Percentiles rank a stretch among this genome's conserved stretches.
phyloP scores from a whole-genome alignment of 306 rosid genomes.

The Trifolium pratense region DNA sequence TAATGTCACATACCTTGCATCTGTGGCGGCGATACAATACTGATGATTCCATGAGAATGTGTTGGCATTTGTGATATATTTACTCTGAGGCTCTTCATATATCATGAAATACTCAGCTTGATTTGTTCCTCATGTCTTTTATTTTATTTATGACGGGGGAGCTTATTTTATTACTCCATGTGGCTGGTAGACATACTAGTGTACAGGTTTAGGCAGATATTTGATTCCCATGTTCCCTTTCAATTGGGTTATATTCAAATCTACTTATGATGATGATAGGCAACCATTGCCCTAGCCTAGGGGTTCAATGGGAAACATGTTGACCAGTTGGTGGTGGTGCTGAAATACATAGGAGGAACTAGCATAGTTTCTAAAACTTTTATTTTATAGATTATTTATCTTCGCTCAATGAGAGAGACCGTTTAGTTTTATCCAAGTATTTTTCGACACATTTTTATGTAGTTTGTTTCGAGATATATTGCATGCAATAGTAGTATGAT shows the following conservation, averaged over 20 bases:
- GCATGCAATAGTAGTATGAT: too few relatives aligned
- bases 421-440: too few relatives aligned
- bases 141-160: constrained; percentile 51
- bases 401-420: too few relatives aligned
- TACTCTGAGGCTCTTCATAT: constrained; percentile 51
- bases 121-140: constrained; percentile 49
- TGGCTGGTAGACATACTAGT: constrained; percentile 50
- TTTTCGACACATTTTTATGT: too few relatives aligned
- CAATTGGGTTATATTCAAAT: constrained; percentile 48
- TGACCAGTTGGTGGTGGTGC: constrained; percentile 29
- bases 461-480: too few relatives aligned
- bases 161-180: constrained; percentile 62
- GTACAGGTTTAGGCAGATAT: constrained; percentile 64
- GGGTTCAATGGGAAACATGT: constrained; percentile 34
- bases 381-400: not conserved
- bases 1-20: constrained; percentile 38
- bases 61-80: constrained; percentile 49
- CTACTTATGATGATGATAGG: constrained; percentile 42
- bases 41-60: constrained; percentile 34
- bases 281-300: constrained; percentile 25
- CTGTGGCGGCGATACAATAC: constrained; percentile 27
- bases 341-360: constrained; percentile 37
- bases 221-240: constrained; percentile 51
- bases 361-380: not conserved
- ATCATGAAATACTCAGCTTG: constrained; percentile 45